Evolutionary conservation across 169 alveolate species (phyloP), one percentile per base, ranked within the genome.

Genomic region (Plasmodium vinckei): DNA sequence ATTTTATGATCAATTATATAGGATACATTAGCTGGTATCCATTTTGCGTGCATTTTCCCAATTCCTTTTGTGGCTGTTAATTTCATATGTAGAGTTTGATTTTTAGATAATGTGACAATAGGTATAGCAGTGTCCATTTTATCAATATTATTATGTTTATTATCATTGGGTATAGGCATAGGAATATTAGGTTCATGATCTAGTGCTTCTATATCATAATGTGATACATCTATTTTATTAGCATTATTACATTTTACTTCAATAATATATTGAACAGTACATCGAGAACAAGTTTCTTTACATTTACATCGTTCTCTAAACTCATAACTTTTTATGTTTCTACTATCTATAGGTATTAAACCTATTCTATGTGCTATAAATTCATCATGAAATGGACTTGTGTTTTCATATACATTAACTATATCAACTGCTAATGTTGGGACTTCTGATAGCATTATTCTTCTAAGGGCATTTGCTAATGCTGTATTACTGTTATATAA

Each of bases 41-140:
- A 98, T 89, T 98, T 98, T 2, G 99, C 99, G 93, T 98, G 99
- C 92, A 96, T 96, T 89, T 97, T 98, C 4, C 99, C 99, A 21
- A 97, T 96, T 15, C 99, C 99, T 94, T 97, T 97, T 60, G 97
- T 94, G 1, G 99, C 99, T 25, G 97, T 97, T 87, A 97, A 87
- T 73, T 97, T 96, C 96, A 97, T 94, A 94, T 97, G 96, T 68
- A 98, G 89, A 25, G 96, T 88, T 92, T 98, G 98, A 59, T 97
- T 97, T 73, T 97, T 96, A 68, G 96, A 96, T 25, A 98, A 94
- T 68, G 97, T 97, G 4, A 97, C 97, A 46, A 98, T 96, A 25
- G 98, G 97, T 27, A 98, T 97, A 9, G 98, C 98, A 56, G 71
- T 96, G 3, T 84, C 87, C 42, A 33, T 33, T 33, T 33, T 33